phyloP scores from a whole-genome alignment of 805 yeast genomes.

The Lachancea nothofagi region DNA sequence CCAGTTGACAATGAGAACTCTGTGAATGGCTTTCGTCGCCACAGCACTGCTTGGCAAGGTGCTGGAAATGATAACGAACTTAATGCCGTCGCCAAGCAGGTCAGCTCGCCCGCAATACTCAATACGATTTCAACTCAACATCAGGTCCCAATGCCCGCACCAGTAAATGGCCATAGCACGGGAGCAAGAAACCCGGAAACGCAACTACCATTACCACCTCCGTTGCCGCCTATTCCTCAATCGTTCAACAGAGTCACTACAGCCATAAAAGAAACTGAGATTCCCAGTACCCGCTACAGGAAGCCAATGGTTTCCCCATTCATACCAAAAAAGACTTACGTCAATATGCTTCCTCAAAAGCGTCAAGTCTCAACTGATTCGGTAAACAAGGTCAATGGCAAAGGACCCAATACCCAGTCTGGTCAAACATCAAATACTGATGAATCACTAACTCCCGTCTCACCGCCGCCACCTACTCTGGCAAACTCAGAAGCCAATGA shows the following conservation, averaged over 20 bases:
- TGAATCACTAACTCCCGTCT: not conserved
- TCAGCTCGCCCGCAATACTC: not conserved
- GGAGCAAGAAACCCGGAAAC: not conserved
- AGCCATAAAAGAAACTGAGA: not conserved
- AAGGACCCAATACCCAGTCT: not conserved
- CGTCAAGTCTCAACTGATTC: conserved; percentile 15
- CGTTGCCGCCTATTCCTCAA: conserved; percentile 11
- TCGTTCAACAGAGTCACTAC: not conserved
- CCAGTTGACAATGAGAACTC: not conserved
- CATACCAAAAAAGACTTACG: conserved; percentile 29
- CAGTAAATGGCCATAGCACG: not conserved
- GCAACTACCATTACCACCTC: conserved; percentile 9
- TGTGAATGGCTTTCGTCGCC: not conserved
- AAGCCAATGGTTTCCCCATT: conserved; percentile 28
- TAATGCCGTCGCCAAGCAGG: not conserved
- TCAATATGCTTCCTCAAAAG: conserved; percentile 26
- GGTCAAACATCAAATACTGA: not conserved
- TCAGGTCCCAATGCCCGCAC: not conserved
- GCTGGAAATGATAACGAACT: too few species aligned
- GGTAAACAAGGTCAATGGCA: not conserved
- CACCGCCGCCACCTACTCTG: conserved; percentile 4
- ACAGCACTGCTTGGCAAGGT: not conserved
- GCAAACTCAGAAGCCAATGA: conserved; percentile 3
- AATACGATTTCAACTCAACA: not conserved
- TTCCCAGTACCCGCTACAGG: conserved; percentile 9